Conservation (phyloP, 441 rosid genomes). For the Eutrema salsugineum region DNA sequence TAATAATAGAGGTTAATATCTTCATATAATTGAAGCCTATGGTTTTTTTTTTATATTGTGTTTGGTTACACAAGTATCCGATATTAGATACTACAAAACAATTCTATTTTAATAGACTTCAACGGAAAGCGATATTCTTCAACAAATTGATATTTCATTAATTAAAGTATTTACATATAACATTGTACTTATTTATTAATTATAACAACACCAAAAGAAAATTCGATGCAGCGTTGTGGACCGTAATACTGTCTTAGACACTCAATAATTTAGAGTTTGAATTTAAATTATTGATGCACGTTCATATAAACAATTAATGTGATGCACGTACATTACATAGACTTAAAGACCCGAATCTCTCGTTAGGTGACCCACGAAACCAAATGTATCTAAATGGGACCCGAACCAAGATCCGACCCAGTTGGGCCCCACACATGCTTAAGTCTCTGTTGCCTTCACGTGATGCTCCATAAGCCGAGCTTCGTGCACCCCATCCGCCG, state of each 20-base stretch:
- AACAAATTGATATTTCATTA: slow-evolving; percentile 14
- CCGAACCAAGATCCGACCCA: slow-evolving; percentile 11
- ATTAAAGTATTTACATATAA: background rate
- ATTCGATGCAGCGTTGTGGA: slow-evolving; percentile 10
- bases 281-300: slow-evolving; percentile 28
- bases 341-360: slow-evolving; percentile 12
- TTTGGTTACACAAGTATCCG: slow-evolving; percentile 8
- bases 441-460: slow-evolving; percentile 15
- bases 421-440: background rate
- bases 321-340: too few relatives aligned
- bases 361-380: slow-evolving; percentile 9
- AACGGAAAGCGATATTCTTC: slow-evolving; percentile 23
- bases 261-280: slow-evolving; percentile 12
- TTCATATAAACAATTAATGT: too few relatives aligned
- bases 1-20: slow-evolving; percentile 18
- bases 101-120: background rate
- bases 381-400: slow-evolving; percentile 22
- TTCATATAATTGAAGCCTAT: slow-evolving; percentile 25
- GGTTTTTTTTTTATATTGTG: background rate
- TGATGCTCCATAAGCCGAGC: slow-evolving; percentile 25
- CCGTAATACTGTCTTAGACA: background rate
- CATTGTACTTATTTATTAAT: background rate
- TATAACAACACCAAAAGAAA: background rate
- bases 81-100: slow-evolving; percentile 12
- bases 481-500: slow-evolving; percentile 27